Evolutionary conservation across 257 asterid species (phyloP).

Genomic region (Euphrasia confusa): DNA sequence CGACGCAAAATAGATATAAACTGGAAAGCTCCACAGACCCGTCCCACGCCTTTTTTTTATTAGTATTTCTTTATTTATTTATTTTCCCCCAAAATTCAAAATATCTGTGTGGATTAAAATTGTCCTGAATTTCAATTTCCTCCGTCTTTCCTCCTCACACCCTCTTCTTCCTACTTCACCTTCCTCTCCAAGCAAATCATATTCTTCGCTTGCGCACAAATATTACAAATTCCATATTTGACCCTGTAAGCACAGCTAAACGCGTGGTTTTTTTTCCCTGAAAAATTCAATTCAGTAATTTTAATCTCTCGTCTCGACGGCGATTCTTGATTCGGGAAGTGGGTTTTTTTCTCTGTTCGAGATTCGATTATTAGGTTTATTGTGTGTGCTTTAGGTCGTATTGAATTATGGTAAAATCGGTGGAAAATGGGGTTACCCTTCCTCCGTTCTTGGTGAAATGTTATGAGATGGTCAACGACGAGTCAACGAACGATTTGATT

Average conservation of each 20-base stretch:
- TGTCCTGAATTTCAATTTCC: background rate
- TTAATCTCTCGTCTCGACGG: background rate
- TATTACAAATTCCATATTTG: background rate
- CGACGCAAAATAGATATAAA: too few relatives aligned
- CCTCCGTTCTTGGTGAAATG: slow-evolving; percentile 86
- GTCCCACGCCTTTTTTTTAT: background rate
- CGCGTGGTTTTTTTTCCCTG: background rate
- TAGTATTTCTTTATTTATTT: background rate
- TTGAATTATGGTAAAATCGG: slow-evolving; percentile 67
- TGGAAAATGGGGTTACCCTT: slow-evolving; percentile 66
- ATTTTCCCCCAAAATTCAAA: background rate
- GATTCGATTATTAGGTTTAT: slow-evolving; percentile 3
- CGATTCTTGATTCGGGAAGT: slow-evolving; percentile 3
- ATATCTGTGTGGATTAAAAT: background rate
- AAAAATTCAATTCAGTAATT: background rate
- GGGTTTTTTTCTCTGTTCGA: slow-evolving; percentile 9
- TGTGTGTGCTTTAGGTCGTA: background rate
- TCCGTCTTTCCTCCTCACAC: background rate
- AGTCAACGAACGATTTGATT: slow-evolving; percentile 71
- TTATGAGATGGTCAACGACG: slow-evolving; percentile 84
- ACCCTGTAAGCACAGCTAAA: background rate
- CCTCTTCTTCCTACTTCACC: slow-evolving; percentile 1
- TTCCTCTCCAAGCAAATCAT: slow-evolving; percentile 17
- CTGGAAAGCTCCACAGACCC: background rate
- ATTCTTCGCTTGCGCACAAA: background rate